phyloP scores from a whole-genome alignment of 2,329 filamentous ascomycete species.

The Aschersonia sp. region DNA sequence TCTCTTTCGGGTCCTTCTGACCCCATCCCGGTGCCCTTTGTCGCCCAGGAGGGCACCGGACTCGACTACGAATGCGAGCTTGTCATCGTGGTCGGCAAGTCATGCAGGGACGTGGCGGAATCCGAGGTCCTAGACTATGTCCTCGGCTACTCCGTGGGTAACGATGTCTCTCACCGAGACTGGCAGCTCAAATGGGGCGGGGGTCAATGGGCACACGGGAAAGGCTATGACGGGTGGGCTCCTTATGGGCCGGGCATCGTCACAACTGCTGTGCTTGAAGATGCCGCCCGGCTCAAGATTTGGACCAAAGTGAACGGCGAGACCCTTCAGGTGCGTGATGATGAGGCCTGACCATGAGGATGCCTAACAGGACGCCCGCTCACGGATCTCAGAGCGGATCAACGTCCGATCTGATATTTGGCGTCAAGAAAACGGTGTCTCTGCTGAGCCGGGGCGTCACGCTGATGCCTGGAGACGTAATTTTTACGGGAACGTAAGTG shows the following conservation, averaged over 20 bases:
- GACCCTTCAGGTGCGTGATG: constrained; percentile 31
- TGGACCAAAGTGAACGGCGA: constrained; percentile 45
- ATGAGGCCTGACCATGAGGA: not conserved
- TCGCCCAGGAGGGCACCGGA: constrained; percentile 51
- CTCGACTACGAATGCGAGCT: constrained; percentile 74
- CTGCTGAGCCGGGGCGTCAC: constrained; percentile 49
- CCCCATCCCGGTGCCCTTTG: constrained; percentile 47
- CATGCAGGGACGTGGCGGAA: constrained; percentile 50
- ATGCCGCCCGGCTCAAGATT: constrained; percentile 43
- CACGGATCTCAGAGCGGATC: constrained; percentile 26
- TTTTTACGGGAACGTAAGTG: constrained; percentile 50
- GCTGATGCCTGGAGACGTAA: constrained; percentile 46
- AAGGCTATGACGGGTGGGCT: constrained; percentile 64
- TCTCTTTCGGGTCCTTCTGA: constrained; percentile 50
- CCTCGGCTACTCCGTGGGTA: constrained; percentile 59
- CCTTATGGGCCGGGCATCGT: constrained; percentile 62
- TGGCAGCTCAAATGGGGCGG: constrained; percentile 58
- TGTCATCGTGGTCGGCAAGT: constrained; percentile 56
- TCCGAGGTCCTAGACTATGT: constrained; percentile 54
- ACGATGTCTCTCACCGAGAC: constrained; percentile 69
- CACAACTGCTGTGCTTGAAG: constrained; percentile 33
- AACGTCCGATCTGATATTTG: constrained; percentile 50
- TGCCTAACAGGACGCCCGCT: not conserved
- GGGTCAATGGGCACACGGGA: constrained; percentile 57
- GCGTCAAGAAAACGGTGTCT: constrained; percentile 41